phyloP scores from a whole-genome alignment of 148 eudicot species.

The Oxyria digyna region DNA sequence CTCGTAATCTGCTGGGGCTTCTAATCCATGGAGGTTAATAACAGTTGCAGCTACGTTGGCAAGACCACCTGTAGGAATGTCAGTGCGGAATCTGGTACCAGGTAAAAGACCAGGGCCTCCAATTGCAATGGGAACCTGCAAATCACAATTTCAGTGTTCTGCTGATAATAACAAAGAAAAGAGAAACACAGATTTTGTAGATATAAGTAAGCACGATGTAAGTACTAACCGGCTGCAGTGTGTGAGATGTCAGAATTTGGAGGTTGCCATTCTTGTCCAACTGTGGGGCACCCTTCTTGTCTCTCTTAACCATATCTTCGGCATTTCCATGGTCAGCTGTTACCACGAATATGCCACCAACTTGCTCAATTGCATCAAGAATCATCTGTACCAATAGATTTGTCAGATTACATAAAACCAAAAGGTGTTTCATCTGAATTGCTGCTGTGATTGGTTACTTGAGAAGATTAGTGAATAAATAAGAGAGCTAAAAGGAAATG shows the following conservation, averaged over 20 bases:
- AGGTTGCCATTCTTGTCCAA: slow-evolving; percentile 76
- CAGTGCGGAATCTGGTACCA: slow-evolving; percentile 81
- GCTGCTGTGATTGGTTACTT: not conserved
- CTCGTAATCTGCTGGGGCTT: slow-evolving; percentile 84
- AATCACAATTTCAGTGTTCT: not conserved
- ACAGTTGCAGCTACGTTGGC: slow-evolving; percentile 94
- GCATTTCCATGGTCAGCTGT: slow-evolving; percentile 99
- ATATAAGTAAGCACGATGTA: no score
- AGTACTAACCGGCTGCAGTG: slow-evolving; percentile 66
- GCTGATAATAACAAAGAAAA: slow-evolving; percentile 1
- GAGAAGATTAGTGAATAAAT: not conserved
- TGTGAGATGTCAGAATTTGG: slow-evolving; percentile 90
- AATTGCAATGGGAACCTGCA: slow-evolving; percentile 83
- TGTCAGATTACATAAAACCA: not conserved
- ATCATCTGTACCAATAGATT: slow-evolving; percentile 40
- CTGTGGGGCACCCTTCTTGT: slow-evolving; percentile 84
- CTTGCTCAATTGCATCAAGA: slow-evolving; percentile 80
- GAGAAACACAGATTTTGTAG: no score
- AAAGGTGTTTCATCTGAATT: not conserved
- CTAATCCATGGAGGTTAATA: slow-evolving; percentile 79
- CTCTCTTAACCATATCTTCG: slow-evolving; percentile 96
- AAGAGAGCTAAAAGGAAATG: not conserved
- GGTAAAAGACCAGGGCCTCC: slow-evolving; percentile 88
- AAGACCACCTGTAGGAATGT: slow-evolving; percentile 63
- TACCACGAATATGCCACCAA: slow-evolving; percentile 82